Evolutionary conservation across 208 protist species (phyloP), one percentile per base, ranked within the genome.

Genomic region (Crithidia bombi): DNA sequence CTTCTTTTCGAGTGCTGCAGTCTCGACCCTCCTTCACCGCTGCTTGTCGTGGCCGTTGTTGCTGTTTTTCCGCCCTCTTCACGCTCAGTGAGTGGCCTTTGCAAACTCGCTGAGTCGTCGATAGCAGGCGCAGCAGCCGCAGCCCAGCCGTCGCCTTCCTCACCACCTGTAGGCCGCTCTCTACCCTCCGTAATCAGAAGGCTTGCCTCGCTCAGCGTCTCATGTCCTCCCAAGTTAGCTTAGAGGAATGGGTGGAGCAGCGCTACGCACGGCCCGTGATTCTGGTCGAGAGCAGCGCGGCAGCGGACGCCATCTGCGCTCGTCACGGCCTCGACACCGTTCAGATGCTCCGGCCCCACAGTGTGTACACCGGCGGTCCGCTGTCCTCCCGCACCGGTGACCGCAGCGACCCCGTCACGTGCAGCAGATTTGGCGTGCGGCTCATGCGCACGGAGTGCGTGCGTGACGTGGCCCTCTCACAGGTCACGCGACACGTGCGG

Each of bases 201-300:
- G n/a, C n/a, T n/a, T n/a, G n/a, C n/a, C n/a, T n/a, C n/a, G n/a
- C n/a, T n/a, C n/a, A n/a, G n/a, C 65, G 28, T 70, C 15, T 47
- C 44, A 47, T 72, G 43, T 63, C 39, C 15, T 71, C 36, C 26
- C n/a, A 54, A 4, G 65, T 72, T 49, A 67, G 41, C 32, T 47
- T 78, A 3, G 65, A 73, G 52, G 81, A 91, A 19, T 96, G 82
- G 85, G 64, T 90, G 35, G 79, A 86, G 64, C 65, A 83, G 58
- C 85, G 91, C 5, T 93, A 89, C 61, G 65, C 78, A 5, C 82
- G 86, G 15, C 88, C 88, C 0, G 87, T 96, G 12, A 85, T 96
- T 26, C 52, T 93, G 5, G 84, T 96, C 2, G 66, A 83, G 54
- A 78, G 77, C 64, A 90, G 69, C 55, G 36, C 75, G 9, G 65